Evolutionary conservation across 306 rosid genomes (phyloP).

Genomic region (Sphenostylis stenocarpa): DNA sequence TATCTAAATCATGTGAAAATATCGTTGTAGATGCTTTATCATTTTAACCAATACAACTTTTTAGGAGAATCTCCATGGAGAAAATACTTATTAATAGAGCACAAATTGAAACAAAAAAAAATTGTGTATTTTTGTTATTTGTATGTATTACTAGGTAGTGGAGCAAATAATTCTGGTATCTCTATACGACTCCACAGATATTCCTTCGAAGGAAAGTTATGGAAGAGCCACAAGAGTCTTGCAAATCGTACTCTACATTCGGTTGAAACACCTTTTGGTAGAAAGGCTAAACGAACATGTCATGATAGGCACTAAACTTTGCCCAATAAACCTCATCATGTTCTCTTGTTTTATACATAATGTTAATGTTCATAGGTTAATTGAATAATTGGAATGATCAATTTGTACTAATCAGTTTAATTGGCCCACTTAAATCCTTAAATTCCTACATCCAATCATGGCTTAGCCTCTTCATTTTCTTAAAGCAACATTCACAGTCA

Average conservation of each 20-base stretch:
- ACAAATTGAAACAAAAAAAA: too few species aligned
- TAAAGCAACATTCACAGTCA: conserved; percentile 19
- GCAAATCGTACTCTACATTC: conserved; percentile 4
- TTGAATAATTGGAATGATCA: conserved; percentile 9
- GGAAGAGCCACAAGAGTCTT: neutral
- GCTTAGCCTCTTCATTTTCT: conserved; percentile 5
- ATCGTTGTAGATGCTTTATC: neutral
- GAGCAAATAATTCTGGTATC: conserved; percentile 35
- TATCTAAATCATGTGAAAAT: neutral
- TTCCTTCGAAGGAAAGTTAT: conserved; percentile 1
- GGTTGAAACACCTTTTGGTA: neutral
- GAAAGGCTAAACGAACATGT: conserved; percentile 10
- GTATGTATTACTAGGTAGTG: too few species aligned
- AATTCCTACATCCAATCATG: conserved; percentile 36
- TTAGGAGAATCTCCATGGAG: too few species aligned
- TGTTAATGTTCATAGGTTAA: conserved; percentile 19
- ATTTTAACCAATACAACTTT: too few species aligned
- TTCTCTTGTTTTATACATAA: conserved; percentile 20
- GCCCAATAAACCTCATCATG: conserved; percentile 28
- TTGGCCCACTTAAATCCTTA: conserved; percentile 24
- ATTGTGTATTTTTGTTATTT: too few species aligned
- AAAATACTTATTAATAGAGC: too few species aligned
- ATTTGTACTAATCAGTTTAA: neutral
- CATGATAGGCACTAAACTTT: conserved; percentile 22
- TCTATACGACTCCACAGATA: conserved; percentile 32